phyloP scores from a whole-genome alignment of 169 alveolate species.

The Sarcocystis neurona region DNA sequence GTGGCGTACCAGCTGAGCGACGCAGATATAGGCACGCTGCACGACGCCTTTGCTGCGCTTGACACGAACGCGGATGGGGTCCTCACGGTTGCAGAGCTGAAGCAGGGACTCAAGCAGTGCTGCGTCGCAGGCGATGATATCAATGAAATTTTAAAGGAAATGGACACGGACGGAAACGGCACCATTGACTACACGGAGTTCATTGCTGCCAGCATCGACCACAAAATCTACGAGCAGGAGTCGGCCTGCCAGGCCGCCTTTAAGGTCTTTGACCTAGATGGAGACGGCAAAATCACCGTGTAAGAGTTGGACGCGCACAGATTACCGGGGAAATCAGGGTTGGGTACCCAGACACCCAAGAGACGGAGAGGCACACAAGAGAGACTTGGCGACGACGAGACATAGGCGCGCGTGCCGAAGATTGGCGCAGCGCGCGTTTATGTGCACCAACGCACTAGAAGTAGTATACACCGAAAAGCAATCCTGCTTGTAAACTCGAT shows the following conservation, averaged over 20 bases:
- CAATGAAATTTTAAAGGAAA: conserved; percentile 75
- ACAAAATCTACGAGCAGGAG: conserved; percentile 82
- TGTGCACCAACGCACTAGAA: too few relatives aligned
- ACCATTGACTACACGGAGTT: conserved; percentile 94
- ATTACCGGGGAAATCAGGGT: too few relatives aligned
- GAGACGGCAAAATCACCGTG: conserved; percentile 87
- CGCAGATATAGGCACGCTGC: conserved; percentile 87
- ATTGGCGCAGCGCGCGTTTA: too few relatives aligned
- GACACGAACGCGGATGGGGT: conserved; percentile 94
- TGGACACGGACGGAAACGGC: conserved; percentile 90
- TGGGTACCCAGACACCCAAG: too few relatives aligned
- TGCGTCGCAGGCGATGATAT: conserved; percentile 73
- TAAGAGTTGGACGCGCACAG: conserved; percentile 68
- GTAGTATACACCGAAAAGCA: too few relatives aligned
- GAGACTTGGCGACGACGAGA: too few relatives aligned
- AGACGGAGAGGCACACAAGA: too few relatives aligned
- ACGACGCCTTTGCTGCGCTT: conserved; percentile 85
- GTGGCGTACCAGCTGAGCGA: conserved; percentile 91
- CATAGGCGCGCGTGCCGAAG: too few relatives aligned
- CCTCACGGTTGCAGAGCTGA: conserved; percentile 73
- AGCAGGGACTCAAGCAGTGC: conserved; percentile 68
- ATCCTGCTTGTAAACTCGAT: too few relatives aligned
- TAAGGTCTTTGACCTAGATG: conserved; percentile 90
- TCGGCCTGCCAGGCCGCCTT: conserved; percentile 86
- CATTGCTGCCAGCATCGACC: conserved; percentile 91